Evolutionary conservation across 1,284 basidiomycete species (phyloP).

Genomic region (Malassezia brasiliensis): DNA sequence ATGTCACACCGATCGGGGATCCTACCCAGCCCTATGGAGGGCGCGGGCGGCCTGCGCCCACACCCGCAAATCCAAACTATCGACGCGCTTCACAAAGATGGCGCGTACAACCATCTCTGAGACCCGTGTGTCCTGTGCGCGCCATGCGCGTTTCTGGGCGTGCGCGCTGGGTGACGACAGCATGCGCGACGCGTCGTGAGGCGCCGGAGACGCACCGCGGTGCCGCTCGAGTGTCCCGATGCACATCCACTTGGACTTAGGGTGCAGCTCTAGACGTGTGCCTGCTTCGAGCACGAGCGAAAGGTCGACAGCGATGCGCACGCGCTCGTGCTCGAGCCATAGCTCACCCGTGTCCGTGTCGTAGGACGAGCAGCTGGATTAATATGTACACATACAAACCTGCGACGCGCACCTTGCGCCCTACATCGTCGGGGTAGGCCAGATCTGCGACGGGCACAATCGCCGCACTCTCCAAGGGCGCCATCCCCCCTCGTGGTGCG

Average conservation of each 20-base stretch:
- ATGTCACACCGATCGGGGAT: neutral
- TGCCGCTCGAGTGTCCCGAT: conserved; percentile 8
- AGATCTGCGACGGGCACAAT: conserved; percentile 11
- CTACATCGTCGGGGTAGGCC: neutral
- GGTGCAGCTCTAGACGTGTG: neutral
- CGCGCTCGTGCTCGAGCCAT: conserved; percentile 8
- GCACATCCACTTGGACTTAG: conserved; percentile 11
- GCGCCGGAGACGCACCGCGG: neutral
- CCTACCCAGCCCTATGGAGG: neutral
- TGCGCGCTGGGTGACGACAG: conserved; percentile 1
- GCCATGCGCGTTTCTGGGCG: neutral
- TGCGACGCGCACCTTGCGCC: conserved; percentile 11
- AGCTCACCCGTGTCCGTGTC: neutral
- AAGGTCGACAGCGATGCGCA: conserved; percentile 3
- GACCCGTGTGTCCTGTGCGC: neutral
- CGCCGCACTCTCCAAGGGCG: conserved; percentile 4
- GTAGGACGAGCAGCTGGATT: conserved; percentile 9
- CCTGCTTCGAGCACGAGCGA: conserved; percentile 5
- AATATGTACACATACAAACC: conserved; percentile 12
- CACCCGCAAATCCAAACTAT: conserved; percentile 12
- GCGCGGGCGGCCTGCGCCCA: conserved; percentile 11
- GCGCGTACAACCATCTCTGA: neutral
- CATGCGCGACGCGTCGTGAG: neutral
- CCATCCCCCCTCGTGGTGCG: neutral
- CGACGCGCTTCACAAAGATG: conserved; percentile 6